Evolutionary conservation across 345 rosid genomes (phyloP).

Genomic region (Gossypioides kirkii): DNA sequence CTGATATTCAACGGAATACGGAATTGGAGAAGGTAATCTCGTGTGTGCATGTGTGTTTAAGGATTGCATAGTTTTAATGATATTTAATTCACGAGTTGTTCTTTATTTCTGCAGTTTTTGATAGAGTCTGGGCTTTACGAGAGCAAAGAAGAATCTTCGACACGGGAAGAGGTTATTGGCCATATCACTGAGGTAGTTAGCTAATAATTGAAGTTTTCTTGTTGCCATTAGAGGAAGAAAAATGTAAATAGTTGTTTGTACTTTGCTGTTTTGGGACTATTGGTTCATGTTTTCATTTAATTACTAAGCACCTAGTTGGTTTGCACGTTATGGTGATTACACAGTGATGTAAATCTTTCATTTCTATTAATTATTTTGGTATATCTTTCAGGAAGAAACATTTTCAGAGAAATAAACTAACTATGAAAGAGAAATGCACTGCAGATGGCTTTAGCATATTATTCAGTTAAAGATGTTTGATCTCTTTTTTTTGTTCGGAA

Average conservation of each 20-base stretch:
- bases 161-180: slow-evolving; percentile 62
- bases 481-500: no score
- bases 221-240: not conserved
- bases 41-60: not conserved
- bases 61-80: slow-evolving; percentile 5
- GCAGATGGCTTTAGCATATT: not conserved
- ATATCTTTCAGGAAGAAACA: no score
- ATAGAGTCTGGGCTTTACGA: slow-evolving; percentile 65
- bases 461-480: not conserved
- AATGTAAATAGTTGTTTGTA: not conserved
- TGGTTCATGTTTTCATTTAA: not conserved
- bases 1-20: slow-evolving; percentile 56
- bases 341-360: not conserved
- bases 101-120: slow-evolving; percentile 41
- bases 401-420: no score
- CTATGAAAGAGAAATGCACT: not conserved
- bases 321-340: not conserved
- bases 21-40: slow-evolving; percentile 63
- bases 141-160: slow-evolving; percentile 63
- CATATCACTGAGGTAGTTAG: slow-evolving; percentile 52
- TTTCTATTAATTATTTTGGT: no score
- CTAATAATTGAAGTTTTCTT: not conserved
- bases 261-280: not conserved
- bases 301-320: not conserved
- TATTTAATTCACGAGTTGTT: slow-evolving; percentile 1